phyloP scores from a whole-genome alignment of 495 filamentous ascomycete species.

The Aeminium ludgeri region DNA sequence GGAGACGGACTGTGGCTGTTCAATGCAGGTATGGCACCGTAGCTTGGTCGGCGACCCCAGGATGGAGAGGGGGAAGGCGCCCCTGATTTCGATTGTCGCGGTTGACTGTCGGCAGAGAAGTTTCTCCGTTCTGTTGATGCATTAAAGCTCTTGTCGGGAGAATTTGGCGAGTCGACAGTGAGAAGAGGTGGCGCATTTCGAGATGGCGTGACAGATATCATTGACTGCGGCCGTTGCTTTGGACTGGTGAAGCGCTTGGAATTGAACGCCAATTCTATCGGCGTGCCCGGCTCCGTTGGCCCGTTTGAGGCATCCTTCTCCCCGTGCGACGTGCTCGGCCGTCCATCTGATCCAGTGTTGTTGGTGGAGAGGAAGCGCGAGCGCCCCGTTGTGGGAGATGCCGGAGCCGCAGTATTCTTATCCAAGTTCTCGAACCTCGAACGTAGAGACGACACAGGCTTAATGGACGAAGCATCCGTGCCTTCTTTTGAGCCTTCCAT shows the following conservation, averaged over 20 bases:
- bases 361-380: conserved; percentile 19
- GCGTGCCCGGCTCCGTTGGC: too few relatives aligned
- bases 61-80: too few relatives aligned
- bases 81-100: too few relatives aligned
- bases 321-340: conserved; percentile 8
- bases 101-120: conserved; percentile 17
- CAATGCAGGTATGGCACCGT: too few relatives aligned
- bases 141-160: conserved; percentile 37
- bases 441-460: conserved; percentile 76
- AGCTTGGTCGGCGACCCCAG: too few relatives aligned
- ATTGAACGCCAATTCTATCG: conserved; percentile 2
- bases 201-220: conserved; percentile 36
- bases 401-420: conserved; percentile 28
- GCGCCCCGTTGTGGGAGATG: conserved; percentile 26
- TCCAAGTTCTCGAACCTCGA: conserved; percentile 80
- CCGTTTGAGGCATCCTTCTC: background rate
- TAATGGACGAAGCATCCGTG: conserved; percentile 14
- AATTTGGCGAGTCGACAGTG: conserved; percentile 55
- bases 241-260: background rate
- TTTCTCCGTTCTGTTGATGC: too few relatives aligned
- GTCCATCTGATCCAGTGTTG: background rate
- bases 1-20: too few relatives aligned
- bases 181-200: conserved; percentile 51
- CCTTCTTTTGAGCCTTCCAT: conserved; percentile 6
- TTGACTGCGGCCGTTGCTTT: conserved; percentile 26